Conservation (phyloP, 805 yeast genomes). For the Blastobotrys terrestris region DNA sequence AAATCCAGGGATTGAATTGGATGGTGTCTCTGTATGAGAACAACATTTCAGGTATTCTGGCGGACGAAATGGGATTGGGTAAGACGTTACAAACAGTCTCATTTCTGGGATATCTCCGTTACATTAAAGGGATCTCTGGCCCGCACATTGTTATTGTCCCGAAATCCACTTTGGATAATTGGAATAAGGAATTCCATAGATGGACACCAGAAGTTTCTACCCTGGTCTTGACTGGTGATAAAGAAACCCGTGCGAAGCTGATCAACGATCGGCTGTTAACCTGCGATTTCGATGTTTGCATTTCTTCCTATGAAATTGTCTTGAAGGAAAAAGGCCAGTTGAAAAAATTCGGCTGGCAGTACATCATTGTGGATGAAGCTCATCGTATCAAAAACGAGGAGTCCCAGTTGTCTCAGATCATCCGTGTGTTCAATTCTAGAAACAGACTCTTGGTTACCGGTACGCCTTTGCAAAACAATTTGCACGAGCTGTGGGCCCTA, state of each 20-base stretch:
- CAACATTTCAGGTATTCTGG: constrained; percentile 83
- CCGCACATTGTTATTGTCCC: constrained; percentile 92
- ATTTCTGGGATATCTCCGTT: constrained; percentile 81
- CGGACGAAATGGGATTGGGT: constrained; percentile 98
- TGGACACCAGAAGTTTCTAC: constrained; percentile 96
- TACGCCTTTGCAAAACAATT: constrained; percentile 89
- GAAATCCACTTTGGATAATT: constrained; percentile 89
- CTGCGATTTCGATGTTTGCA: constrained; percentile 81
- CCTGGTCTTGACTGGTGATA: constrained; percentile 81
- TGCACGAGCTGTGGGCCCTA: constrained; percentile 95
- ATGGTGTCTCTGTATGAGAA: constrained; percentile 82
- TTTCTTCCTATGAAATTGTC: constrained; percentile 91
- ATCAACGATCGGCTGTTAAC: constrained; percentile 54
- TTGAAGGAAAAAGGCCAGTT: constrained; percentile 78
- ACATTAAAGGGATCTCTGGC: constrained; percentile 71
- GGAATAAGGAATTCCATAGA: constrained; percentile 89
- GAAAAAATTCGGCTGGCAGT: constrained; percentile 86
- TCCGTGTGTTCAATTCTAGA: constrained; percentile 77
- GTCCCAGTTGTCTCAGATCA: constrained; percentile 85
- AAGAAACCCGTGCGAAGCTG: constrained; percentile 64
- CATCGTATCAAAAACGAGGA: constrained; percentile 95
- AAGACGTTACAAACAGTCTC: constrained; percentile 93
- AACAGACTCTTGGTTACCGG: constrained; percentile 88
- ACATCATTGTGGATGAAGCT: constrained; percentile 91
- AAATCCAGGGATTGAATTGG: constrained; percentile 95